phyloP scores from a whole-genome alignment of 208 protist genomes.

The Trypanosoma boissoni region DNA sequence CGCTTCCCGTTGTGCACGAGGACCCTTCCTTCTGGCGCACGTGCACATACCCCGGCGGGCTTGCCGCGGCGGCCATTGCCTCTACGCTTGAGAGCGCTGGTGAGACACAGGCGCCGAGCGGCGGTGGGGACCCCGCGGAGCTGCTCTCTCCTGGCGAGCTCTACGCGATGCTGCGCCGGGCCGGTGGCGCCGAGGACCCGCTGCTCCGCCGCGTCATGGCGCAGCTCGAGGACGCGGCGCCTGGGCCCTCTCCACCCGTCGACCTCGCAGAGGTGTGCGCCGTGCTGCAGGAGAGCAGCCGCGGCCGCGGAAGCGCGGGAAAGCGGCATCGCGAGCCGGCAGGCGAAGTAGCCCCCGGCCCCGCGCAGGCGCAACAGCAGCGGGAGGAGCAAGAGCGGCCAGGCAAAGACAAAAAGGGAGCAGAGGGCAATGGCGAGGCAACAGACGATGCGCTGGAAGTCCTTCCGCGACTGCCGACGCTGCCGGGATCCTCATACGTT shows the following conservation, averaged over 20 bases:
- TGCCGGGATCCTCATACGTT: slow-evolving; percentile 30
- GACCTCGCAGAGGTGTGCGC: not conserved
- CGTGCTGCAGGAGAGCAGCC: not conserved
- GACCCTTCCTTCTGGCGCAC: slow-evolving; percentile 65
- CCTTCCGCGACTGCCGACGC: slow-evolving; percentile 33
- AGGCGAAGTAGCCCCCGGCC: not conserved
- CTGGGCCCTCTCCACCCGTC: too few relatives aligned
- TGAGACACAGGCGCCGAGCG: not conserved
- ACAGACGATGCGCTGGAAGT: slow-evolving; percentile 39
- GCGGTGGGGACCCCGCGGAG: not conserved
- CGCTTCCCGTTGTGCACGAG: slow-evolving; percentile 33
- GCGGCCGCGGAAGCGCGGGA: not conserved
- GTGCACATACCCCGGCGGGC: slow-evolving; percentile 63
- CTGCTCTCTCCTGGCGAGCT: not conserved
- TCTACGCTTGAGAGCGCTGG: slow-evolving; percentile 17
- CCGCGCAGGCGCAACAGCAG: not conserved
- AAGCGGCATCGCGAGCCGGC: not conserved
- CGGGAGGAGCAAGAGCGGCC: not conserved
- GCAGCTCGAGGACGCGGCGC: not conserved
- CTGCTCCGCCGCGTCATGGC: not conserved
- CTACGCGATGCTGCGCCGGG: not conserved
- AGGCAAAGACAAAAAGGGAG: not conserved
- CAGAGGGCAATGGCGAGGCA: slow-evolving; percentile 3
- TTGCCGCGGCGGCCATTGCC: slow-evolving; percentile 46
- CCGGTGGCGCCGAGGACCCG: not conserved